Percentiles rank a stretch among this genome's conserved stretches.
These are phyloP conservation scores for Ilex paraguariensis DNA, from an alignment of 305 asterid species.

Conservation along the genomic window DNA sequence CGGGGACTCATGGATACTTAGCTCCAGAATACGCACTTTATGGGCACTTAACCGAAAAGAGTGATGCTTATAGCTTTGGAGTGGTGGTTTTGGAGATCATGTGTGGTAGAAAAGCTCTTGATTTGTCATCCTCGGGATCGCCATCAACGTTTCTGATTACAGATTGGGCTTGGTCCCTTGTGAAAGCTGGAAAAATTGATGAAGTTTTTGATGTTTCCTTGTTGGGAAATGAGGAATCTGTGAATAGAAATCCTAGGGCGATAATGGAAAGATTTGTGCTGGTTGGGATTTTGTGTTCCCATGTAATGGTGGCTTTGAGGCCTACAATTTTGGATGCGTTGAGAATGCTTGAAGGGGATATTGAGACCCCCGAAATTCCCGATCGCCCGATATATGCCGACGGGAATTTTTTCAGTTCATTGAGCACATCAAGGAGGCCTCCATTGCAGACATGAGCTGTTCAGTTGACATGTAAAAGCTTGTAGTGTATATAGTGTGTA, in stretches of 20 bases:
- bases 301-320: slow-evolving; percentile 84
- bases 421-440: too few species aligned
- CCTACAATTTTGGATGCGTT: slow-evolving; percentile 76
- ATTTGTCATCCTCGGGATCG: slow-evolving; percentile 41
- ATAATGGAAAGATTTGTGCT: slow-evolving; percentile 74
- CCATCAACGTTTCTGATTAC: slow-evolving; percentile 51
- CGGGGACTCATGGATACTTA: slow-evolving; percentile 87
- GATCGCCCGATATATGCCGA: slow-evolving; percentile 43
- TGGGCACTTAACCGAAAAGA: slow-evolving; percentile 81
- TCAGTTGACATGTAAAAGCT: too few species aligned
- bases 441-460: too few species aligned
- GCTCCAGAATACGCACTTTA: slow-evolving; percentile 91
- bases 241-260: slow-evolving; percentile 45
- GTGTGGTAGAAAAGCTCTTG: slow-evolving; percentile 89
- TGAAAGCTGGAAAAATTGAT: slow-evolving; percentile 55
- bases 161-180: slow-evolving; percentile 88
- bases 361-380: slow-evolving; percentile 66
- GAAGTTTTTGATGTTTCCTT: slow-evolving; percentile 47
- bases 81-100: slow-evolving; percentile 82
- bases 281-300: slow-evolving; percentile 76
- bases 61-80: slow-evolving; percentile 89
- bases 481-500: too few species aligned
- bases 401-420: too few species aligned
- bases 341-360: slow-evolving; percentile 89
- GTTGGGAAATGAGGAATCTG: slow-evolving; percentile 34